Evolutionary conservation across 2,329 filamentous ascomycete species (phyloP).

Genomic region (Ophidiomyces ophidiicola): DNA sequence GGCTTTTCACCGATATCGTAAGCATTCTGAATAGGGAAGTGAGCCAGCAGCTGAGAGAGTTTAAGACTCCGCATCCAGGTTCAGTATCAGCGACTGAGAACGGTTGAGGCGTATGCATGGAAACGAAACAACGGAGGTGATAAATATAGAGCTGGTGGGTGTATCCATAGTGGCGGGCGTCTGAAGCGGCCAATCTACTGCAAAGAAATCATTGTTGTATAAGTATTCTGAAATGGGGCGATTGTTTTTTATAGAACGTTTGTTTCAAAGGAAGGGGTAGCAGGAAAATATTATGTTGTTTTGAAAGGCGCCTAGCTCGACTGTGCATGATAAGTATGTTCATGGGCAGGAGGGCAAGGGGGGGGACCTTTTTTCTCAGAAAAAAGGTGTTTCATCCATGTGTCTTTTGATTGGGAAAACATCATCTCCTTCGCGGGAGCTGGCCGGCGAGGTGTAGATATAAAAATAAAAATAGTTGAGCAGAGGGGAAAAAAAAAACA

Average conservation of each 20-base stretch:
- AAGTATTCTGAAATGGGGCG: conserved; percentile 8
- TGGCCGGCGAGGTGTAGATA: conserved; percentile 5
- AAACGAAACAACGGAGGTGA: conserved; percentile 2
- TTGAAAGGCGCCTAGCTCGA: conserved; percentile 5
- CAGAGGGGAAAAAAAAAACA: neutral
- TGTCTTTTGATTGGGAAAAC: neutral
- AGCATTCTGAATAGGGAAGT: conserved; percentile 12
- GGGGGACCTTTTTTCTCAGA: neutral
- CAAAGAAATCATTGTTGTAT: conserved; percentile 10
- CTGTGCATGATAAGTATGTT: no score
- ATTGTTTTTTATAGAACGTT: conserved; percentile 2
- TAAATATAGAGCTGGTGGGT: conserved; percentile 10
- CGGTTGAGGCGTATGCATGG: conserved; percentile 10
- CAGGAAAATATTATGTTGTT: no score
- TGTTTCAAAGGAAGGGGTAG: conserved; percentile 8
- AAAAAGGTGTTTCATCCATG: conserved; percentile 1
- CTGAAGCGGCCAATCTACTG: conserved; percentile 9
- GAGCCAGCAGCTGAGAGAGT: conserved; percentile 9
- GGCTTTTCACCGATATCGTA: conserved; percentile 11
- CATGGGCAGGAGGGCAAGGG: neutral
- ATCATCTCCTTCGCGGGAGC: neutral
- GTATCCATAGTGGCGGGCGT: conserved; percentile 10
- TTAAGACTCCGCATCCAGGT: conserved; percentile 11
- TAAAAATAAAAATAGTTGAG: conserved; percentile 9
- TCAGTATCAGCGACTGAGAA: conserved; percentile 10